Evolutionary conservation across 2,329 filamentous ascomycete species (phyloP).

Genomic region (Cryphonectria naterciae): DNA sequence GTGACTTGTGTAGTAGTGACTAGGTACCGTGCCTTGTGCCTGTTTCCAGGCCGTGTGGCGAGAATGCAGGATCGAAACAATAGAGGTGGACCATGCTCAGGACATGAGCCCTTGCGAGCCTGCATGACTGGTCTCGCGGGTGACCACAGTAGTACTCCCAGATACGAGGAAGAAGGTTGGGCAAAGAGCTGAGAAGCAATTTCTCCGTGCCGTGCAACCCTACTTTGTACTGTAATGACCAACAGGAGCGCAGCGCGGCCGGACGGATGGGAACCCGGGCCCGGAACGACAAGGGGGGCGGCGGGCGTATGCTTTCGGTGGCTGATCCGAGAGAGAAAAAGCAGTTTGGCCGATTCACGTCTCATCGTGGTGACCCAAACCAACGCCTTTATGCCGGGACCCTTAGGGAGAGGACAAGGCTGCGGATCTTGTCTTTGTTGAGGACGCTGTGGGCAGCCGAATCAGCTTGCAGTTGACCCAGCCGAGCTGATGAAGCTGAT

Average conservation of each 20-base stretch:
- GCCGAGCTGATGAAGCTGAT: neutral
- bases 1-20: neutral
- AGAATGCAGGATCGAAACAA: slow-evolving; percentile 23
- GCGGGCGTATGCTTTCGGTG: slow-evolving; percentile 1
- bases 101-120: slow-evolving; percentile 18
- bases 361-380: slow-evolving; percentile 16
- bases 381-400: slow-evolving; percentile 8
- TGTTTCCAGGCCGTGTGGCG: slow-evolving; percentile 17
- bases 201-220: slow-evolving; percentile 4
- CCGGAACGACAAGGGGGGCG: slow-evolving; percentile 6
- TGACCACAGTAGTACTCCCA: neutral
- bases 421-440: neutral
- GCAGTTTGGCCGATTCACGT: slow-evolving; percentile 15
- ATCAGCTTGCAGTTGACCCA: neutral
- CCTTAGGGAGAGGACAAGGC: neutral
- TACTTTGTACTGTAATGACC: neutral
- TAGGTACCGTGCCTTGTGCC: slow-evolving; percentile 18
- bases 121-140: slow-evolving; percentile 13
- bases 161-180: slow-evolving; percentile 2
- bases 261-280: slow-evolving; percentile 15
- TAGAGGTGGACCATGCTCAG: slow-evolving; percentile 11
- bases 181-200: neutral
- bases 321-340: slow-evolving; percentile 6
- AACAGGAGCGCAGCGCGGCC: slow-evolving; percentile 19
- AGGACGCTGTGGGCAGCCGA: neutral